These are phyloP conservation scores for Aspergillus aculeatinus DNA, from an alignment of 2,329 filamentous ascomycete genomes.

Conservation along the genomic window DNA sequence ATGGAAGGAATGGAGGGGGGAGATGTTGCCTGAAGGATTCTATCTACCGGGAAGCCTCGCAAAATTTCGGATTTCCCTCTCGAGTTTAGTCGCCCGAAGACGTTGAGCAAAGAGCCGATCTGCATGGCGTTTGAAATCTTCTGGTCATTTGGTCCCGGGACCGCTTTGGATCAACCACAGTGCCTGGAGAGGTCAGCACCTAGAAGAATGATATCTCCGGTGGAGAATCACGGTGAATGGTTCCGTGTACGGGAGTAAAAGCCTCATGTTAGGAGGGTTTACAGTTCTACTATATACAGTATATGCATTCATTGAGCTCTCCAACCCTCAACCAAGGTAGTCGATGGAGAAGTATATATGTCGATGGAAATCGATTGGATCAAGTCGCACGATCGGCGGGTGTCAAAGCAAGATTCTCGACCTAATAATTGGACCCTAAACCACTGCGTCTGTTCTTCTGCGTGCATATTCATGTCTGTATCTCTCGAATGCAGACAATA, in stretches of 20 bases:
- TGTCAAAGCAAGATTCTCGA: conserved; percentile 1
- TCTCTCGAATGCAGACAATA: neutral
- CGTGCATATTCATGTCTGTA: neutral
- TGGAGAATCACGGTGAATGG: neutral
- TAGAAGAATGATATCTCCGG: neutral
- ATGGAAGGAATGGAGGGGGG: neutral
- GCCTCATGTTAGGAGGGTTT: too few relatives aligned
- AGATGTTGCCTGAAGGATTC: neutral
- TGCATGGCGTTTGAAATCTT: conserved; percentile 14
- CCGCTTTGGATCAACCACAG: neutral
- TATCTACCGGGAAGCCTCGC: conserved; percentile 13
- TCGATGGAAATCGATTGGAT: neutral
- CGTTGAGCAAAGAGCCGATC: neutral
- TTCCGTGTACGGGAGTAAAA: too few relatives aligned
- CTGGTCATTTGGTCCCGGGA: conserved; percentile 1
- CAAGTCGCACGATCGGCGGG: neutral
- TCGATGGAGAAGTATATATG: neutral
- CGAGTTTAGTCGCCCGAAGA: neutral
- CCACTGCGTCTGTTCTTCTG: neutral
- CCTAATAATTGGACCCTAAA: conserved; percentile 1
- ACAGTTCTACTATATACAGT: too few relatives aligned
- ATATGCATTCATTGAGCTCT: neutral
- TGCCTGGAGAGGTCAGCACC: neutral
- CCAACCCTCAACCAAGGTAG: neutral
- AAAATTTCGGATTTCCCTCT: conserved; percentile 10